These are phyloP conservation scores for Talaromyces piceae DNA, from an alignment of 2,329 filamentous ascomycete species.

Conservation along the genomic window DNA sequence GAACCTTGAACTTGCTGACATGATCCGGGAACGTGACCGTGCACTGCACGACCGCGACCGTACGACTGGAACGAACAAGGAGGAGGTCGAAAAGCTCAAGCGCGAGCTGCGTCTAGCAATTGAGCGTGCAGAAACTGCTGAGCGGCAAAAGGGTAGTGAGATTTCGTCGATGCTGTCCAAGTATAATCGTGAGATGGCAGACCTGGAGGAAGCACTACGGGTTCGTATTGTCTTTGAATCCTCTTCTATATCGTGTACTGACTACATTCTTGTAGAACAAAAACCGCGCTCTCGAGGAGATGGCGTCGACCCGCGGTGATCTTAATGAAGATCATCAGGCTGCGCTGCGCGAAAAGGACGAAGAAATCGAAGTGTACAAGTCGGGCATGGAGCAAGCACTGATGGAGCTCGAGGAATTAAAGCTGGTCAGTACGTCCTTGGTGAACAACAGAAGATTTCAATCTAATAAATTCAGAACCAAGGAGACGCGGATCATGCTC, in stretches of 20 bases:
- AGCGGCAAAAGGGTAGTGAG: slow-evolving; percentile 89
- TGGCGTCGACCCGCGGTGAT: slow-evolving; percentile 68
- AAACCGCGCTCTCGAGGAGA: slow-evolving; percentile 76
- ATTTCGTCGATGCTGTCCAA: slow-evolving; percentile 89
- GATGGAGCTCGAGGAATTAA: slow-evolving; percentile 84
- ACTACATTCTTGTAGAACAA: slow-evolving; percentile 57
- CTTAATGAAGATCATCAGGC: slow-evolving; percentile 80
- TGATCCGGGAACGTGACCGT: slow-evolving; percentile 94
- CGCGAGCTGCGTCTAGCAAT: slow-evolving; percentile 87
- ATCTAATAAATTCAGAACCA: slow-evolving; percentile 43
- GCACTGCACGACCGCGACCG: slow-evolving; percentile 91
- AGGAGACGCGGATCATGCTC: slow-evolving; percentile 66
- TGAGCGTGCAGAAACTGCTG: slow-evolving; percentile 84
- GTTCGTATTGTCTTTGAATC: slow-evolving; percentile 21
- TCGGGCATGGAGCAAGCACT: slow-evolving; percentile 95
- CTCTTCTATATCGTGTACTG: slow-evolving; percentile 7
- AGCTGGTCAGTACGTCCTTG: slow-evolving; percentile 38
- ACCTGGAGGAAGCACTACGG: slow-evolving; percentile 82
- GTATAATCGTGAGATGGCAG: slow-evolving; percentile 94
- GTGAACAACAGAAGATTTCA: neutral
- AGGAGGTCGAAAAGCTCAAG: slow-evolving; percentile 90
- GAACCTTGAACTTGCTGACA: slow-evolving; percentile 95
- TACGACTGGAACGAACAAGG: slow-evolving; percentile 74
- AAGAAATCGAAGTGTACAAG: slow-evolving; percentile 96
- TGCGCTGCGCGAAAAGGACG: slow-evolving; percentile 85